Evolutionary conservation across 1,284 basidiomycete species (phyloP).

Genomic region (Leccinum holopus): DNA sequence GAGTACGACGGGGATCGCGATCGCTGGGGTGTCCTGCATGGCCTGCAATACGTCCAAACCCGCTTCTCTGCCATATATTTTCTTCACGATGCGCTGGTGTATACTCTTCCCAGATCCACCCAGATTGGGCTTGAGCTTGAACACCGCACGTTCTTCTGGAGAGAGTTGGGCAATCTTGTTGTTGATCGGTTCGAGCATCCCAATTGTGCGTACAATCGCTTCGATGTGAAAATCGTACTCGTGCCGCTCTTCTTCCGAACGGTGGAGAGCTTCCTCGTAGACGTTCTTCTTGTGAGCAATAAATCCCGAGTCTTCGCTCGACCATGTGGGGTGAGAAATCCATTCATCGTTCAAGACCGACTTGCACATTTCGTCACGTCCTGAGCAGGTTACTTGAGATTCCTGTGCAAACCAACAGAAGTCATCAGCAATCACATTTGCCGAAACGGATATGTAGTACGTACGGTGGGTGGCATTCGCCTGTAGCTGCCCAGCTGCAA

Average conservation of each 20-base stretch:
- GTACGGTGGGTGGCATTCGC: slow-evolving; percentile 74
- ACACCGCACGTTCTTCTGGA: slow-evolving; percentile 77
- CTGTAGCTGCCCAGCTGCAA: slow-evolving; percentile 85
- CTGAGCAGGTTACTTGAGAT: slow-evolving; percentile 81
- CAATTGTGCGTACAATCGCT: slow-evolving; percentile 92
- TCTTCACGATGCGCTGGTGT: slow-evolving; percentile 94
- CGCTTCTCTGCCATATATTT: slow-evolving; percentile 90
- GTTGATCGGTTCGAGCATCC: slow-evolving; percentile 59
- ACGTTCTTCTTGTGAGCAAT: slow-evolving; percentile 92
- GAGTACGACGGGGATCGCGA: slow-evolving; percentile 95
- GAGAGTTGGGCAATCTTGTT: slow-evolving; percentile 84
- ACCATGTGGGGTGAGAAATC: slow-evolving; percentile 96
- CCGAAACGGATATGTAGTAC: slow-evolving; percentile 27
- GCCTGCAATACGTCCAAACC: slow-evolving; percentile 88
- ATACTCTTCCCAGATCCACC: slow-evolving; percentile 90
- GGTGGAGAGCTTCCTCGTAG: slow-evolving; percentile 97
- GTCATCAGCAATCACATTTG: slow-evolving; percentile 4
- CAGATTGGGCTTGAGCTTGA: slow-evolving; percentile 90
- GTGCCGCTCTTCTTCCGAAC: slow-evolving; percentile 96
- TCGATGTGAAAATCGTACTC: slow-evolving; percentile 99
- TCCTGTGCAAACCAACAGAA: slow-evolving; percentile 51
- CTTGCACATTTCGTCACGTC: slow-evolving; percentile 96
- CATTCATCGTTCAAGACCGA: slow-evolving; percentile 96
- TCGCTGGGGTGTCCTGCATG: slow-evolving; percentile 90
- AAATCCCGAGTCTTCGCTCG: slow-evolving; percentile 91